These are phyloP conservation scores for Colletotrichum eleusines DNA, from an alignment of 2,329 filamentous ascomycete genomes.

Conservation along the genomic window DNA sequence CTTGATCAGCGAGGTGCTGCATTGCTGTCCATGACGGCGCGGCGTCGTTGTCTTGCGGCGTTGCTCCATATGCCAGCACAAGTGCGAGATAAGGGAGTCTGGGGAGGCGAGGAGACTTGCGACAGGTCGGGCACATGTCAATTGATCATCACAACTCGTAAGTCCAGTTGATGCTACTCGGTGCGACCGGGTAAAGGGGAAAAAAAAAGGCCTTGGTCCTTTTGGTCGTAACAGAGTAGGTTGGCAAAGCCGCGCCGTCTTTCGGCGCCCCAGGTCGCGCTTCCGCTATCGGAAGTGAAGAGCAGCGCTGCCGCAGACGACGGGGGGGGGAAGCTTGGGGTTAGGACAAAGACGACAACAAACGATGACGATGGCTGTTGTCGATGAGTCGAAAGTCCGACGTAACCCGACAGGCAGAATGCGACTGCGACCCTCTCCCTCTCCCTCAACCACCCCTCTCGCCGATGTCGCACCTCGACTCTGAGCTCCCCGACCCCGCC, in stretches of 20 bases:
- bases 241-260: constrained; percentile 25
- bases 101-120: constrained; percentile 4
- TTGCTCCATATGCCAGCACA: constrained; percentile 27
- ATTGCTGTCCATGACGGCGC: constrained; percentile 1
- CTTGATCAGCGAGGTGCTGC: neutral
- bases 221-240: constrained; percentile 20
- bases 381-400: constrained; percentile 26
- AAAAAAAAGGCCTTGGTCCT: neutral
- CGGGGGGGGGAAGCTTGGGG: no score
- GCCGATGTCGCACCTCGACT: constrained; percentile 17
- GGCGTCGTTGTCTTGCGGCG: constrained; percentile 17
- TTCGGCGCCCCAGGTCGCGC: constrained; percentile 29
- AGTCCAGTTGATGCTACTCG: neutral
- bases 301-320: neutral
- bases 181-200: constrained; percentile 22
- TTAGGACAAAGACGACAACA: no score
- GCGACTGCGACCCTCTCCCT: constrained; percentile 25
- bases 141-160: constrained; percentile 40
- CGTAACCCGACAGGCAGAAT: constrained; percentile 36
- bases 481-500: constrained; percentile 8
- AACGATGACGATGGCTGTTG: neutral
- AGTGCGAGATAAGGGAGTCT: constrained; percentile 27
- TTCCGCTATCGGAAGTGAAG: constrained; percentile 36
- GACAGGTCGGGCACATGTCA: constrained; percentile 33
- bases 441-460: neutral